These are phyloP conservation scores for Quercus phellos DNA, from an alignment of 331 rosid genomes.

Conservation along the genomic window DNA sequence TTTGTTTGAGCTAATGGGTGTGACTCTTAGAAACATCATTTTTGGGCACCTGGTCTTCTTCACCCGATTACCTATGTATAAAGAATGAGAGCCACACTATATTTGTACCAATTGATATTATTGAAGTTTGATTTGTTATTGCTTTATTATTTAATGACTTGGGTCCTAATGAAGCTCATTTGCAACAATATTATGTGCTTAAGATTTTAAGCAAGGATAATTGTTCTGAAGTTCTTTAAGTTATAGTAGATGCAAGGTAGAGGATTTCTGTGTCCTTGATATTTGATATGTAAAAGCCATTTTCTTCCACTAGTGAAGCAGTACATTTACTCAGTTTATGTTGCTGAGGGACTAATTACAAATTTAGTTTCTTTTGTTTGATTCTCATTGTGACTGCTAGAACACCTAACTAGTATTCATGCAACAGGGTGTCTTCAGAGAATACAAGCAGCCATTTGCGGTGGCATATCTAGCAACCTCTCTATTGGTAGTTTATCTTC, in stretches of 20 bases:
- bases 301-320: neutral
- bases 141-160: no score
- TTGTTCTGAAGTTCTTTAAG: neutral
- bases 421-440: conserved; percentile 66
- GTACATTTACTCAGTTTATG: neutral
- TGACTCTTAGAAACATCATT: neutral
- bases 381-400: neutral
- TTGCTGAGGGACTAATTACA: neutral
- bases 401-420: conserved; percentile 21
- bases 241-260: neutral
- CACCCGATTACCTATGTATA: no score
- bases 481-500: conserved; percentile 95
- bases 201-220: neutral
- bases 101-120: no score
- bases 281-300: neutral
- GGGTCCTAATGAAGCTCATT: no score
- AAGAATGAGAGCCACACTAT: no score
- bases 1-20: neutral
- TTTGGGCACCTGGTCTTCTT: no score
- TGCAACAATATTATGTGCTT: no score
- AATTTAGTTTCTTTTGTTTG: neutral
- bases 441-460: conserved; percentile 94
- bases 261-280: neutral
- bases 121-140: no score
- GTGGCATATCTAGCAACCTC: conserved; percentile 98